Evolutionary conservation across 2,329 filamentous ascomycete species (phyloP), one percentile per base, ranked within the genome.

Genomic region (Claviceps quebecensis): DNA sequence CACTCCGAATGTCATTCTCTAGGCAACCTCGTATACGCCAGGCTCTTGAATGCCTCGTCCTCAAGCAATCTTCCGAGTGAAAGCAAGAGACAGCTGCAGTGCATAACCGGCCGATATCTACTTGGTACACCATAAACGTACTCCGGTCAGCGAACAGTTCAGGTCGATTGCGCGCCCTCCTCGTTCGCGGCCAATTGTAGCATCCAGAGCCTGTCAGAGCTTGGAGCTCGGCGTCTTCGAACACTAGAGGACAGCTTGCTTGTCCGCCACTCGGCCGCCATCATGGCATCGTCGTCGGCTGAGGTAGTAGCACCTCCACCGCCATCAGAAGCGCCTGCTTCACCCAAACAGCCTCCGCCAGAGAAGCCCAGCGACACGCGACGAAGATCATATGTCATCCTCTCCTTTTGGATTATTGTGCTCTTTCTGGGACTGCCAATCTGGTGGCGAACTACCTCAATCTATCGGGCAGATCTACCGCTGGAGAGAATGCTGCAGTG

Each of bases 381-480:
- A 62, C 79, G 84, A 53, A 83, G 93, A 51, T 79, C 80, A 47
- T 74, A 75, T 55, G 84, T 97, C 48, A 82, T 98, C 55, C 66
- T 86, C 55, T 91, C 91, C 8, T 97, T 96, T 67, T 98, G 93
- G 93, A 72, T 81, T 5, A 81, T 97, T 39, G 87, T 95, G 6
- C 65, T 95, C 6, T 77, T 84, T 34, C 70, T 98, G 5, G 93
- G 93, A 2, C 67, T 98, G 57, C 93, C 93, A 52, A 84, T 95
- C 77, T 98, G 93, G 93, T 94, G 88, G 82, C 83, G 82, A 66
- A 97, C 93, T 0, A 98, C 93, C 4, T 85, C 86, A 0, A 95
- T 97, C 51, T 90, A 95, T 66, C 80, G 93, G 51, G 90, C 91
- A 13, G 77, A 82, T 45, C 71, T 98, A 58, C 93, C 93, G 5